Conservation (phyloP, 1,139 yeast genomes). For the Nadsonia starkeyi-henricii region DNA sequence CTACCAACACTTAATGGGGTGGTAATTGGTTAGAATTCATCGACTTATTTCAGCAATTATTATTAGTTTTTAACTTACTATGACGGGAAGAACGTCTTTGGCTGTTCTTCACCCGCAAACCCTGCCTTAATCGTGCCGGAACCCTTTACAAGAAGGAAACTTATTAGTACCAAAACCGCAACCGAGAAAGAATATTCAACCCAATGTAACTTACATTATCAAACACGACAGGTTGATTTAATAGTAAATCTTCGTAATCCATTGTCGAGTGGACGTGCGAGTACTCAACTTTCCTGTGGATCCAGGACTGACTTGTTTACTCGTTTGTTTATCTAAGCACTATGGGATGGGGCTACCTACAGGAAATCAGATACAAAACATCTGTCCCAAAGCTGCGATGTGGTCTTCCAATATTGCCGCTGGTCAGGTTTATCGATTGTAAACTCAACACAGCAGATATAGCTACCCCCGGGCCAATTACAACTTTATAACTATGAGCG, state of each 20-base stretch:
- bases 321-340: too few relatives aligned
- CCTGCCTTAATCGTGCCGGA: conserved; percentile 82
- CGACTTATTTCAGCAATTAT: too few relatives aligned
- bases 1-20: conserved; percentile 50
- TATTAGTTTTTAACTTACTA: conserved; percentile 19
- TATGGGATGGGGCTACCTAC: too few relatives aligned
- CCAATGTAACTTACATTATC: conserved; percentile 38
- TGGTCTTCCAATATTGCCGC: too few relatives aligned
- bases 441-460: too few relatives aligned
- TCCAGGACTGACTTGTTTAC: too few relatives aligned
- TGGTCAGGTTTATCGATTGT: too few relatives aligned
- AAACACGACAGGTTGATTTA: conserved; percentile 79
- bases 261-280: too few relatives aligned
- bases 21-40: not conserved
- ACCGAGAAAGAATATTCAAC: not conserved
- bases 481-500: conserved; percentile 9
- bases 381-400: too few relatives aligned
- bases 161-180: not conserved
- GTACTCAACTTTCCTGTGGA: too few relatives aligned
- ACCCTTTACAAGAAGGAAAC: conserved; percentile 33
- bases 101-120: conserved; percentile 83
- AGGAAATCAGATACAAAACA: too few relatives aligned
- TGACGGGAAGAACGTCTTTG: conserved; percentile 40
- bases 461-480: too few relatives aligned
- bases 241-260: conserved; percentile 22